Conservation (phyloP, 306 rosid genomes). For the Ochetophila trinervis region DNA sequence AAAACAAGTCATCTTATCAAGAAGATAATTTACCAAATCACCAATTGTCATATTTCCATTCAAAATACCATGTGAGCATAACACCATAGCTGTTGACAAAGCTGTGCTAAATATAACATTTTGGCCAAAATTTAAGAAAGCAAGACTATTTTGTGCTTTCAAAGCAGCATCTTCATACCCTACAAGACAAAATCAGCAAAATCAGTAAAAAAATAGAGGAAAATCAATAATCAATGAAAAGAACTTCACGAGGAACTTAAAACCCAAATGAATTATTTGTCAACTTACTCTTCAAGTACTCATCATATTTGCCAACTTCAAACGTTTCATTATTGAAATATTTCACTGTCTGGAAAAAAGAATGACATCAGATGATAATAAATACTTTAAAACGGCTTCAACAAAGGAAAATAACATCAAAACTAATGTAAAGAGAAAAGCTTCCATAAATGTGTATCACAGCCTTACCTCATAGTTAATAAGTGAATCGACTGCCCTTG, state of each 20-base stretch:
- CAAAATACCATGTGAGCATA: slow-evolving; percentile 85
- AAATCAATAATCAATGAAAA: slow-evolving; percentile 9
- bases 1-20: slow-evolving; percentile 19
- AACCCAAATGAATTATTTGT: too few relatives aligned
- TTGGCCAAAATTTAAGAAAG: slow-evolving; percentile 89
- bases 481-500: slow-evolving; percentile 85
- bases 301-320: slow-evolving; percentile 75
- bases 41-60: slow-evolving; percentile 85
- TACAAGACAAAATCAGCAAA: slow-evolving; percentile 32
- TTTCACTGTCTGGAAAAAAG: slow-evolving; percentile 72
- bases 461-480: slow-evolving; percentile 86
- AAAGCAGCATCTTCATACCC: slow-evolving; percentile 96
- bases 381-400: not conserved
- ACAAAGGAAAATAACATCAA: not conserved
- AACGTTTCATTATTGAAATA: slow-evolving; percentile 85
- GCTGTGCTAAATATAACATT: slow-evolving; percentile 87
- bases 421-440: not conserved
- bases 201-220: slow-evolving; percentile 27
- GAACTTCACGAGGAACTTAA: not conserved
- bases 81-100: slow-evolving; percentile 94
- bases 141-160: slow-evolving; percentile 89
- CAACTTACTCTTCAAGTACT: slow-evolving; percentile 81
- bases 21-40: slow-evolving; percentile 71
- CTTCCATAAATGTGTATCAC: slow-evolving; percentile 12
- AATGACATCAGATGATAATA: slow-evolving; percentile 7